These are phyloP conservation scores for Senna siamea DNA, from an alignment of 306 rosid species.

Conservation along the genomic window DNA sequence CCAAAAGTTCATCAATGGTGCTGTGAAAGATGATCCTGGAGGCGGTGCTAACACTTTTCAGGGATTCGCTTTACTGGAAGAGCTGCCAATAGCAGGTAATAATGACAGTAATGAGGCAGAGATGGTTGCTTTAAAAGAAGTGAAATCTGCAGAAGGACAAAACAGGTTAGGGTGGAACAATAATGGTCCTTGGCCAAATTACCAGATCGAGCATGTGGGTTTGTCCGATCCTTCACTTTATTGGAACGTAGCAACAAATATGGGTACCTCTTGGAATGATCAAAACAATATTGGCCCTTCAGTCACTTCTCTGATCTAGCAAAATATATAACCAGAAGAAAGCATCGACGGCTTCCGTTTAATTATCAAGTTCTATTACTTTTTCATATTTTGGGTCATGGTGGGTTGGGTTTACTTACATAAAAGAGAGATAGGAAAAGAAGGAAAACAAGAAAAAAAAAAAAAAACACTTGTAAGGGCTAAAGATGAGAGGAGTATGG, in stretches of 20 bases:
- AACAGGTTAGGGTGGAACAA: background rate
- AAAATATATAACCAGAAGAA: constrained; percentile 1
- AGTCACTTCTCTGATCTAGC: constrained; percentile 84
- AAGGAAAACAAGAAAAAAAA: too few relatives aligned
- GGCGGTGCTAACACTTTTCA: constrained; percentile 55
- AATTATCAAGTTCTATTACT: constrained; percentile 33
- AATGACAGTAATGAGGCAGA: constrained; percentile 13
- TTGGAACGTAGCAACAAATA: constrained; percentile 67
- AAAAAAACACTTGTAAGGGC: constrained; percentile 20
- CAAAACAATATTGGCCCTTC: constrained; percentile 67
- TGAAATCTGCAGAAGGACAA: constrained; percentile 42
- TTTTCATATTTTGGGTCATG: constrained; percentile 33
- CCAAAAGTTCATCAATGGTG: constrained; percentile 57
- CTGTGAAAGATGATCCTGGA: too few relatives aligned
- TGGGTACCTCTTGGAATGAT: constrained; percentile 73
- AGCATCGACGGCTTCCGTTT: constrained; percentile 37
- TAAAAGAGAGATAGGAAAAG: constrained; percentile 13
- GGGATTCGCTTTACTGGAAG: constrained; percentile 49
- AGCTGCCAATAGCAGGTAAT: constrained; percentile 29
- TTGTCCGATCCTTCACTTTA: constrained; percentile 51
- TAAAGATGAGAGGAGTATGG: constrained; percentile 63
- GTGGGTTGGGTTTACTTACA: constrained; percentile 37
- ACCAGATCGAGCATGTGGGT: constrained; percentile 42
- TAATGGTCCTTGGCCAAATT: too few relatives aligned
- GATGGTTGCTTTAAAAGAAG: constrained; percentile 48